Percentiles rank a stretch among this genome's conserved stretches.
These are phyloP conservation scores for Nicotiana attenuata DNA, from an alignment of 257 asterid species.

Conservation along the genomic window DNA sequence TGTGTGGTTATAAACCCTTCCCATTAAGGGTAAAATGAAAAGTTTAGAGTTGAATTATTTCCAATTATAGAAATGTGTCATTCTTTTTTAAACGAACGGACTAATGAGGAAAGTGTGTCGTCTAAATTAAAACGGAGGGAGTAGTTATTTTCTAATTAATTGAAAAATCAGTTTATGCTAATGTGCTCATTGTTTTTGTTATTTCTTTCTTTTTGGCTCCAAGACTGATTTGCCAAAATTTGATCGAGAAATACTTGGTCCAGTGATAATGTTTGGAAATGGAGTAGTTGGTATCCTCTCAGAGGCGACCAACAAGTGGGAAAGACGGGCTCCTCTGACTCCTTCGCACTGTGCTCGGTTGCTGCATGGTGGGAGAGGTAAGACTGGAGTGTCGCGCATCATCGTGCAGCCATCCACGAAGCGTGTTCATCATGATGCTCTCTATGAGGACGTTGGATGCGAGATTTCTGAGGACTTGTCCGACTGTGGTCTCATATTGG, in stretches of 20 bases:
- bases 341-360: slow-evolving; percentile 91
- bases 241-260: not conserved
- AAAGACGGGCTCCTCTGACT: slow-evolving; percentile 85
- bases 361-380: slow-evolving; percentile 66
- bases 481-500: slow-evolving; percentile 82
- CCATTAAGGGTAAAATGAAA: no score
- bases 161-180: not conserved
- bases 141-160: not conserved
- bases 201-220: not conserved
- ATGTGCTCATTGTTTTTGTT: not conserved
- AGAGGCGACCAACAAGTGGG: slow-evolving; percentile 98
- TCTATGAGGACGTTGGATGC: slow-evolving; percentile 95
- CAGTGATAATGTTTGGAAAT: slow-evolving; percentile 59
- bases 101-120: no score
- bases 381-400: slow-evolving; percentile 79
- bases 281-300: slow-evolving; percentile 90
- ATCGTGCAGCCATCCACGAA: slow-evolving; percentile 90
- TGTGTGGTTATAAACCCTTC: no score
- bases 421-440: slow-evolving; percentile 86
- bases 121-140: not conserved
- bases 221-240: not conserved
- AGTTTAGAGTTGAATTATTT: no score
- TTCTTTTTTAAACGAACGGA: no score
- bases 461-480: slow-evolving; percentile 85
- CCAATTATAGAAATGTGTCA: no score